phyloP scores from a whole-genome alignment of 148 eudicot genomes.

The Chenopodium berlandieri region DNA sequence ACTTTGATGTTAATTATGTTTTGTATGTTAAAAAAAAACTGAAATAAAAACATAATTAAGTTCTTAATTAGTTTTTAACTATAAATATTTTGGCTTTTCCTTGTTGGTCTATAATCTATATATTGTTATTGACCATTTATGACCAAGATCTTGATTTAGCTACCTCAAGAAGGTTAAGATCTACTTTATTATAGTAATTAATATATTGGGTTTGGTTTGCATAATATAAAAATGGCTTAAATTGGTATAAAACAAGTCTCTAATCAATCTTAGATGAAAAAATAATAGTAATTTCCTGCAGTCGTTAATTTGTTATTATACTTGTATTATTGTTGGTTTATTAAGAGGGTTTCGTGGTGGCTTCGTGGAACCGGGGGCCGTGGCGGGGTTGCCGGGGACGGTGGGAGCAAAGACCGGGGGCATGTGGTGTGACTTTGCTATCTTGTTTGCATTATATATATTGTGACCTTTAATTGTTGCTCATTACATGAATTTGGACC shows the following conservation, averaged over 20 bases:
- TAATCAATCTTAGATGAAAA: not conserved
- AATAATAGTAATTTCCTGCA: not conserved
- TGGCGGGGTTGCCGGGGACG: not conserved
- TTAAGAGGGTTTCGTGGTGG: not conserved
- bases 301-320: not conserved
- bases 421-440: not conserved
- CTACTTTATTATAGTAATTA: not conserved
- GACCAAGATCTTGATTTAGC: not conserved
- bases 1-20: not conserved
- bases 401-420: too few species aligned
- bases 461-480: not conserved
- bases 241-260: not conserved
- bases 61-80: not conserved
- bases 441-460: not conserved
- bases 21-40: not conserved
- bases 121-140: not conserved
- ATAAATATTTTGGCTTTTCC: not conserved
- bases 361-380: not conserved
- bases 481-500: not conserved
- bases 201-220: too few species aligned
- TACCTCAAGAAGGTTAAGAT: not conserved
- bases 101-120: not conserved
- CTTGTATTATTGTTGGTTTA: not conserved
- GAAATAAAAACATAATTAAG: not conserved
- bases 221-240: too few species aligned